Evolutionary conservation across 768 basidiomycete genomes (phyloP), one percentile per base, ranked within the genome.

Genomic region (Phlebiopsis gigantea): DNA sequence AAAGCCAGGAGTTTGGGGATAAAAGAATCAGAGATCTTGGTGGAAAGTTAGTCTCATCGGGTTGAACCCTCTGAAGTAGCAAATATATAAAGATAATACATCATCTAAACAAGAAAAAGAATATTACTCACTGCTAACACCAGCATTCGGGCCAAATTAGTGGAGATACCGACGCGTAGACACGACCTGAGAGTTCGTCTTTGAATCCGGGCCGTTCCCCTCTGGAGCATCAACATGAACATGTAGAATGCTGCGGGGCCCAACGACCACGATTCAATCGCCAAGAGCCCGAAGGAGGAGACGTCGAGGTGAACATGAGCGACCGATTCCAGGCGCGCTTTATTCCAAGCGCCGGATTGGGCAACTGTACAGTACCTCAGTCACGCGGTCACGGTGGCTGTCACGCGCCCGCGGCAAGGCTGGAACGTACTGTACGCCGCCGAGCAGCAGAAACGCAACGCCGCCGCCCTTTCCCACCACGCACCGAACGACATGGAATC

Each of bases 61-160:
- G 77, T 63, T 48, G 45, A 71, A 69, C 79, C 78, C 85, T 88
- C 87, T 88, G 86, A 89, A 91, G 88, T 89, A 90, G 87, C 87
- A 88, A 88, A 88, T 88, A 88, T 87, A 75, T 41, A 68, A 61
- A 59, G 60, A 64, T 71, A 46, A 25, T 62, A 67, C 72, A 71
- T 71, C 72, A 75, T 72, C 22, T 45, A 19, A 21, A 31, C 21
- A 9, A 30, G 47, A 55, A 55, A 41, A 39, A 28, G 45, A 53
- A 45, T 15, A 22, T 63, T 54, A 41, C 50, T 51, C 28, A 29
- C 30, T 28, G 21, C 10, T 39, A 9, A 39, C n/a, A n/a, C n/a
- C n/a, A n/a, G n/a, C n/a, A n/a, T n/a, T n/a, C n/a, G n/a, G n/a
- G n/a, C n/a, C n/a, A n/a, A n/a, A n/a, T n/a, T n/a, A n/a, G n/a